Evolutionary conservation across 129 eudicot genomes (phyloP).

Genomic region (carrot (Daucus carota)): DH1_v3.0 NC_030387.2:31692001-31692500

Average conservation of each 20-base stretch:
- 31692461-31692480: not conserved
- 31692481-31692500: not conserved
- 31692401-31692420: slow-evolving; percentile 6
- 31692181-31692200: not conserved
- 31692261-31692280: not conserved
- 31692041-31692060: slow-evolving; percentile 80
- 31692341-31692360: not conserved
- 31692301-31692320: slow-evolving; percentile 29
- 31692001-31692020: slow-evolving; percentile 92
- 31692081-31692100: slow-evolving; percentile 32
- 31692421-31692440: slow-evolving; percentile 3
- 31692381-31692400: slow-evolving; percentile 11
- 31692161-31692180: not conserved
- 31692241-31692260: not conserved
- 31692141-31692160: not conserved
- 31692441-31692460: not conserved
- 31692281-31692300: slow-evolving; percentile 19
- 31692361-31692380: slow-evolving; percentile 5
- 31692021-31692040: slow-evolving; percentile 87
- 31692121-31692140: slow-evolving; percentile 1
- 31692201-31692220: not conserved
- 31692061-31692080: slow-evolving; percentile 44
- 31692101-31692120: slow-evolving; percentile 21
- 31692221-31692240: not conserved
- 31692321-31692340: not conserved